Conservation (phyloP, 192 early-diverging fungal species). For the Geranomyces variabilis region DNA sequence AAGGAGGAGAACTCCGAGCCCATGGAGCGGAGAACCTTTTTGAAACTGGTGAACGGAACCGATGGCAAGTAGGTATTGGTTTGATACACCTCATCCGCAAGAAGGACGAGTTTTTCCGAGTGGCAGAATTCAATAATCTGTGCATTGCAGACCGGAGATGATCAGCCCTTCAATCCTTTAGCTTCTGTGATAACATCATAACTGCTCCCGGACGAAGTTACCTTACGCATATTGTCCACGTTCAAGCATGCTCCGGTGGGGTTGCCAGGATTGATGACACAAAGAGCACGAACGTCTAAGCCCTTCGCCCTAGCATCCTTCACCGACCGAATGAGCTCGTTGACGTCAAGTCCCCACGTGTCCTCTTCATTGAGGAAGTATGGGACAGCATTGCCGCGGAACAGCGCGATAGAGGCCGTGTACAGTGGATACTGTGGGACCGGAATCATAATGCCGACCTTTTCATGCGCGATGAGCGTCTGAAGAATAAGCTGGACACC, state of each 20-base stretch:
- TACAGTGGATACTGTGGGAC: conserved; percentile 99
- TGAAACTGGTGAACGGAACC: conserved; percentile 94
- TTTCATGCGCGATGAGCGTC: conserved; percentile 72
- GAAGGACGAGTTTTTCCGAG: conserved; percentile 75
- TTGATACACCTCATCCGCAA: conserved; percentile 99
- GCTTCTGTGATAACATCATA: no score
- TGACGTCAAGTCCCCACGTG: conserved; percentile 74
- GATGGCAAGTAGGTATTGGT: conserved; percentile 87
- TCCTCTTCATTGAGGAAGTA: conserved; percentile 92
- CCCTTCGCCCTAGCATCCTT: conserved; percentile 68
- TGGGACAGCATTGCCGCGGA: conserved; percentile 83
- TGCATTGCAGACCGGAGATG: background rate
- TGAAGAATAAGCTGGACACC: conserved; percentile 93
- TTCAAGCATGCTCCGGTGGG: conserved; percentile 91
- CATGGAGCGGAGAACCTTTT: conserved; percentile 83
- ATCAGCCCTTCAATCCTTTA: no score
- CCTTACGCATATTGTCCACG: conserved; percentile 80
- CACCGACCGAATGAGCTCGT: conserved; percentile 69
- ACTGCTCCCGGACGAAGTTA: background rate
- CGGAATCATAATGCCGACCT: conserved; percentile 97
- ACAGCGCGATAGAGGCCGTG: conserved; percentile 85
- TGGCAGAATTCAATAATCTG: conserved; percentile 86
- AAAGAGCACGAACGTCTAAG: conserved; percentile 88
- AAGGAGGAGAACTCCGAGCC: conserved; percentile 66
- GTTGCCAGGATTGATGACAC: conserved; percentile 98